Evolutionary conservation across 108 stramenopile species (phyloP).

Genomic region (Conticribra guillardii): DNA sequence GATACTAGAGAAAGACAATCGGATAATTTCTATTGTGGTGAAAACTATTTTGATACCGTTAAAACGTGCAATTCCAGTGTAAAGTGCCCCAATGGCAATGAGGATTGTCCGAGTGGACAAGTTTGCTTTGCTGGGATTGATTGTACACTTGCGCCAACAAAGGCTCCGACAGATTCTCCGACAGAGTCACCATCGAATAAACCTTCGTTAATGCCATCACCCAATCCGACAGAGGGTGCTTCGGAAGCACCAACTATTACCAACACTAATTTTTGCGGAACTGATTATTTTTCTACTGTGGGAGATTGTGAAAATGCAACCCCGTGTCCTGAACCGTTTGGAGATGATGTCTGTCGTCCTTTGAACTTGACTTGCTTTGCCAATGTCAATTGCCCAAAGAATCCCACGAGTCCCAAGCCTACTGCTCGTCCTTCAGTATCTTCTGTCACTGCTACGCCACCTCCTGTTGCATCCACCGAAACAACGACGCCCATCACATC

Average conservation of each 20-base stretch:
- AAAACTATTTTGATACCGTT: constrained; percentile 9
- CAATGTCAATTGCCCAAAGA: background rate
- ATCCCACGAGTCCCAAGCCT: background rate
- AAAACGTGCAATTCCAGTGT: background rate
- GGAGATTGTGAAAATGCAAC: background rate
- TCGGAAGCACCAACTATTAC: background rate
- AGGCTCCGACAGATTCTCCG: background rate
- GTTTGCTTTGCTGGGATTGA: constrained; percentile 24
- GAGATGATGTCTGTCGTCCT: background rate
- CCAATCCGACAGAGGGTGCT: background rate
- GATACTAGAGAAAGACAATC: background rate
- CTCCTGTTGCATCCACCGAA: too few relatives aligned
- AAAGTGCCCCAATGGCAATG: constrained; percentile 18
- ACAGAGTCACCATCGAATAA: background rate
- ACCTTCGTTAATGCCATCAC: background rate
- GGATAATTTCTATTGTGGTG: constrained; percentile 16
- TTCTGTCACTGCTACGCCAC: background rate
- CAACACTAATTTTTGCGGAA: background rate
- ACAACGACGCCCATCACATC: too few relatives aligned
- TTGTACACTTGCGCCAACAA: background rate
- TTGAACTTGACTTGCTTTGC: background rate
- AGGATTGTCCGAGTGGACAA: constrained; percentile 19
- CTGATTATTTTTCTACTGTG: background rate
- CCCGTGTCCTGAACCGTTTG: background rate
- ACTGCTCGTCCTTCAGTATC: background rate